A percentile compares a stretch with the other conserved stretches of the same genome.
Conservation (phyloP, 164 flowering plant species). For the Umbilicus rupestris region DNA sequence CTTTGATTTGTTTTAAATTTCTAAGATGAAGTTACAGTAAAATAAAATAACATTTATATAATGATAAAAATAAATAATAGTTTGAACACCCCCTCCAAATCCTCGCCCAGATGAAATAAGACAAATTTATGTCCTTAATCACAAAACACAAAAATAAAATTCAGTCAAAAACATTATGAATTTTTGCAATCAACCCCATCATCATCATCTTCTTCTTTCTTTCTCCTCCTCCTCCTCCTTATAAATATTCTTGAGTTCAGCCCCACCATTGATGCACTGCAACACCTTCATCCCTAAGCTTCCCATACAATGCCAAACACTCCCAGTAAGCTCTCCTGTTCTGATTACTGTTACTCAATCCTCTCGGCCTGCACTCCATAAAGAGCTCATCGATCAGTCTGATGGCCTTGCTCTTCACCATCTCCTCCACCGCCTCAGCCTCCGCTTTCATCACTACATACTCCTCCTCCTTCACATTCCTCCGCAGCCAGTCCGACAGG, state of each 20-base stretch:
- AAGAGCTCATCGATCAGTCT: conserved; percentile 67
- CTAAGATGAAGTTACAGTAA: too few relatives aligned
- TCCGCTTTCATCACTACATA: conserved; percentile 78
- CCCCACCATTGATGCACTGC: conserved; percentile 98
- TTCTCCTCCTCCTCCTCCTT: not conserved
- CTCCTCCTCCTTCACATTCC: conserved; percentile 58
- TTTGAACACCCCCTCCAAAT: too few relatives aligned
- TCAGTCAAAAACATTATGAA: too few relatives aligned
- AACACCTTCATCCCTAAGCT: conserved; percentile 68
- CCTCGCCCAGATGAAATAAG: too few relatives aligned
- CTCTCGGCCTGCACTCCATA: conserved; percentile 46
- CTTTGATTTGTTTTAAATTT: too few relatives aligned
- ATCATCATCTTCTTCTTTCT: not conserved
- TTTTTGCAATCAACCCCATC: too few relatives aligned
- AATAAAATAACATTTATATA: too few relatives aligned
- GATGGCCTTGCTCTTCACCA: conserved; percentile 46
- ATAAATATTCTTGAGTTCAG: conserved; percentile 6
- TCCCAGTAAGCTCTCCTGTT: conserved; percentile 80
- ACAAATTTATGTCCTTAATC: too few relatives aligned
- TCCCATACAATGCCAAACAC: conserved; percentile 76
- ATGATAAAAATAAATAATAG: too few relatives aligned
- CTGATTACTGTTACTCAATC: conserved; percentile 21
- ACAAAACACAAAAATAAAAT: too few relatives aligned
- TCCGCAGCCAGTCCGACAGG: conserved; percentile 56
- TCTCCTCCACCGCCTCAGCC: conserved; percentile 64